Evolutionary conservation across 805 yeast genomes (phyloP).

Genomic region (Saccharomycopsis capsularis): DNA sequence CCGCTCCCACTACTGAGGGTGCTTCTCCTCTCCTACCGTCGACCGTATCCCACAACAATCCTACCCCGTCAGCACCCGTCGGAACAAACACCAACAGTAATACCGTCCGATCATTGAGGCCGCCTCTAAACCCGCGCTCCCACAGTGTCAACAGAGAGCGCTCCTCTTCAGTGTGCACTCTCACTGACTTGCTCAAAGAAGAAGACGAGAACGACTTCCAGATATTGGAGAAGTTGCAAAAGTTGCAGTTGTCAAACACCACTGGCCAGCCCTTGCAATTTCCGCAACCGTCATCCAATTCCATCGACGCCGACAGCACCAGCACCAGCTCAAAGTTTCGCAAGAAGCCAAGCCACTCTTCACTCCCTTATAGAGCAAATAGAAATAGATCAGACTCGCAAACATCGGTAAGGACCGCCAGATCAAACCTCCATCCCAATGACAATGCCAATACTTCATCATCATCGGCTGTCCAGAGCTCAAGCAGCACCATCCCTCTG

Average conservation of each 20-base stretch:
- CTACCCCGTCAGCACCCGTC: not conserved
- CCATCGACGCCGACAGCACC: not conserved
- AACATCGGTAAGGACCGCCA: slow-evolving; percentile 15
- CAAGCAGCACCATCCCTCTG: not conserved
- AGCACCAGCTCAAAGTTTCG: not conserved
- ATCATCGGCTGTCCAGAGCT: not conserved
- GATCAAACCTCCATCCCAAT: slow-evolving; percentile 21
- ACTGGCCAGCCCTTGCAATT: not conserved
- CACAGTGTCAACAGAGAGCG: slow-evolving; percentile 4
- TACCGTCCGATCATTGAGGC: no score
- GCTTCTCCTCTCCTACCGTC: not conserved
- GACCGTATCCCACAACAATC: not conserved
- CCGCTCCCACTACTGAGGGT: not conserved
- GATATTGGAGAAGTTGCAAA: slow-evolving; percentile 10
- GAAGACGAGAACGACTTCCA: slow-evolving; percentile 11
- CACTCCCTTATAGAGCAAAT: not conserved
- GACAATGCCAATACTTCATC: not conserved
- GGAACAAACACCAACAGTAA: not conserved
- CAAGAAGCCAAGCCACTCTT: slow-evolving; percentile 9
- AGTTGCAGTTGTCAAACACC: not conserved
- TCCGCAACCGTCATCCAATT: not conserved
- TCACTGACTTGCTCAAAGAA: slow-evolving; percentile 11
- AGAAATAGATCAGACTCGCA: slow-evolving; percentile 10
- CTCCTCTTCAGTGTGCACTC: slow-evolving; percentile 16
- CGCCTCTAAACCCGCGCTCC: not conserved